A percentile compares a stretch with the other conserved stretches of the same genome.
Conservation (phyloP, 176 grass and related monocot genomes). For the Aegilops sharonensis region DNA sequence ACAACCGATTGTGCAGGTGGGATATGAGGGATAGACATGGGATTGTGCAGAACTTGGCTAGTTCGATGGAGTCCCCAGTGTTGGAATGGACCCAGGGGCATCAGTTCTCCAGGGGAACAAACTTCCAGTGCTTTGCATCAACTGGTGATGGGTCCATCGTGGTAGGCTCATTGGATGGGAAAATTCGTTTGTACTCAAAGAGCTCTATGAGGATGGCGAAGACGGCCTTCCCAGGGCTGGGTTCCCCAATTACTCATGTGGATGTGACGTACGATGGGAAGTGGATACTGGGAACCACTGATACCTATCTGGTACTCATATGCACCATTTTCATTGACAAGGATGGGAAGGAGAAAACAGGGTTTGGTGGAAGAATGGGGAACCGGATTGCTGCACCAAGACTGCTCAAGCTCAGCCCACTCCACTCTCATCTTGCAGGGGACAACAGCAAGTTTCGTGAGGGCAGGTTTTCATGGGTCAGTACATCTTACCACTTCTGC, state of each 20-base stretch:
- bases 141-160: constrained; percentile 93
- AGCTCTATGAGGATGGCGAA: constrained; percentile 99
- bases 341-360: constrained; percentile 84
- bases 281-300: constrained; percentile 84
- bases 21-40: constrained; percentile 82
- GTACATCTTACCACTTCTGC: constrained; percentile 10
- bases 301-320: constrained; percentile 76
- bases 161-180: constrained; percentile 88
- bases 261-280: constrained; percentile 91
- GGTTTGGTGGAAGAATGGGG: constrained; percentile 77
- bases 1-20: constrained; percentile 78
- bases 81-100: constrained; percentile 90
- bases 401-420: constrained; percentile 75
- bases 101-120: constrained; percentile 82
- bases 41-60: constrained; percentile 72
- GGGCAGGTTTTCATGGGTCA: constrained; percentile 90
- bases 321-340: constrained; percentile 91
- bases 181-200: constrained; percentile 87
- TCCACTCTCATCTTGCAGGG: constrained; percentile 75
- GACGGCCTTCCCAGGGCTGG: constrained; percentile 93
- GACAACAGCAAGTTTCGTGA: constrained; percentile 63
- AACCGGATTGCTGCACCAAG: constrained; percentile 92
- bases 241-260: constrained; percentile 84
- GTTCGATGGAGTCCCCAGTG: constrained; percentile 51
- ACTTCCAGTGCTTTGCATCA: constrained; percentile 84